Percentiles rank a stretch among this genome's conserved stretches.
Evolutionary conservation across 805 yeast species (phyloP).

Genomic region (Zygotorulaspora florentina): DNA sequence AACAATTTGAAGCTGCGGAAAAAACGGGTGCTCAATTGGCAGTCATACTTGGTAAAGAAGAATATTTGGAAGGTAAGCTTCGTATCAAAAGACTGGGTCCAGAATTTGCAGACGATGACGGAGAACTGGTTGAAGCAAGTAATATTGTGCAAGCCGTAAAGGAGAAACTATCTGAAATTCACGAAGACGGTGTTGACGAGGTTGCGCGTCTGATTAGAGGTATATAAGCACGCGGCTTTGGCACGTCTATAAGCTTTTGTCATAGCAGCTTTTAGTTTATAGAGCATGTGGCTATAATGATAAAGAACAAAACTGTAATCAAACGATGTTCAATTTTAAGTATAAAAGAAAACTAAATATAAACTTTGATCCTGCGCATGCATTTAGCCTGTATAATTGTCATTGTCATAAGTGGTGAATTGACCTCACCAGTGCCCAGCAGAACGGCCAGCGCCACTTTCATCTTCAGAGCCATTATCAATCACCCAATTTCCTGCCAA

Average conservation of each 20-base stretch:
- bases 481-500: constrained; percentile 34
- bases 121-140: constrained; percentile 64
- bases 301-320: background rate
- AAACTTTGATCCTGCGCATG: no score
- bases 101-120: constrained; percentile 83
- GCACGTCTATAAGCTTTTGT: no score
- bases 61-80: constrained; percentile 67
- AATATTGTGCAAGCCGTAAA: constrained; percentile 54
- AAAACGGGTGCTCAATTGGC: constrained; percentile 87
- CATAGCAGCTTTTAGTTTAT: background rate
- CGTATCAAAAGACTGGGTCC: constrained; percentile 87
- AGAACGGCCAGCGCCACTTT: constrained; percentile 14
- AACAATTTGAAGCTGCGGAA: constrained; percentile 97
- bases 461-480: constrained; percentile 22
- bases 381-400: no score
- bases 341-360: no score
- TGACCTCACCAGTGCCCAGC: constrained; percentile 35
- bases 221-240: constrained; percentile 34
- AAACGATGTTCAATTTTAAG: background rate
- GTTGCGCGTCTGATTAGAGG: constrained; percentile 60
- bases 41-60: constrained; percentile 94
- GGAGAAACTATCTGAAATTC: constrained; percentile 48
- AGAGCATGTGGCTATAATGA: background rate
- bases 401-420: background rate
- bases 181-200: constrained; percentile 54